These are phyloP conservation scores for Apiotrichum siamense DNA, from an alignment of 1,284 basidiomycete species.

Conservation along the genomic window DNA sequence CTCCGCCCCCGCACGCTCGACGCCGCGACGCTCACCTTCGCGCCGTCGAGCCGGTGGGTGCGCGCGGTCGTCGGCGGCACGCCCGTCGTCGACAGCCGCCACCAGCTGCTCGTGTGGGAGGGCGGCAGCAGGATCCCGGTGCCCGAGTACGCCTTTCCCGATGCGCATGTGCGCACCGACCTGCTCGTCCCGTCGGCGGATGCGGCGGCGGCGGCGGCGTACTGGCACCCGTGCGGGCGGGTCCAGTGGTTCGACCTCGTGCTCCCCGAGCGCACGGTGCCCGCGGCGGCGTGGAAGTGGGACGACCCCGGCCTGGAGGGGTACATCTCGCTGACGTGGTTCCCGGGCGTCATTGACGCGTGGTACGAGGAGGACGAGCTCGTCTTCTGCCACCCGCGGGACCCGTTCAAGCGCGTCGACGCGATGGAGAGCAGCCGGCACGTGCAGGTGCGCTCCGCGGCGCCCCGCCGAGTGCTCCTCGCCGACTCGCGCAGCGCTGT, in stretches of 20 bases:
- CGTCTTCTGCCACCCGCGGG: background rate
- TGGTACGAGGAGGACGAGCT: slow-evolving; percentile 8
- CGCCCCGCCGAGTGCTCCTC: background rate
- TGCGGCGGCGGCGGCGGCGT: background rate
- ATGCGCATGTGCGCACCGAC: background rate
- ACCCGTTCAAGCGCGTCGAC: background rate
- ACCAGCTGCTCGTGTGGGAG: slow-evolving; percentile 8
- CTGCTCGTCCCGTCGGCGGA: background rate
- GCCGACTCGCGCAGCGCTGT: background rate
- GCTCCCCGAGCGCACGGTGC: background rate
- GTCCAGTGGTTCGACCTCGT: slow-evolving; percentile 5
- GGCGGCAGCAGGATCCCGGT: background rate
- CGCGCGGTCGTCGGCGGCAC: background rate
- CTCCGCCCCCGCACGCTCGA: background rate
- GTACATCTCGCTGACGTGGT: background rate
- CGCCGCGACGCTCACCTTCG: background rate
- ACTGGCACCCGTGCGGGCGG: background rate
- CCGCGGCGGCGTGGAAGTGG: slow-evolving; percentile 5
- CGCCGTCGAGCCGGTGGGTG: slow-evolving; percentile 3
- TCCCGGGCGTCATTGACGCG: background rate
- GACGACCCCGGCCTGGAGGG: background rate
- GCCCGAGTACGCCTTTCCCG: slow-evolving; percentile 5
- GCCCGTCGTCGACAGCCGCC: slow-evolving; percentile 1
- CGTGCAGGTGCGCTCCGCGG: background rate
- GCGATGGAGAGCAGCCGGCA: background rate